phyloP scores from a whole-genome alignment of 441 rosid species.

The Euphorbia schlechtendalii region DNA sequence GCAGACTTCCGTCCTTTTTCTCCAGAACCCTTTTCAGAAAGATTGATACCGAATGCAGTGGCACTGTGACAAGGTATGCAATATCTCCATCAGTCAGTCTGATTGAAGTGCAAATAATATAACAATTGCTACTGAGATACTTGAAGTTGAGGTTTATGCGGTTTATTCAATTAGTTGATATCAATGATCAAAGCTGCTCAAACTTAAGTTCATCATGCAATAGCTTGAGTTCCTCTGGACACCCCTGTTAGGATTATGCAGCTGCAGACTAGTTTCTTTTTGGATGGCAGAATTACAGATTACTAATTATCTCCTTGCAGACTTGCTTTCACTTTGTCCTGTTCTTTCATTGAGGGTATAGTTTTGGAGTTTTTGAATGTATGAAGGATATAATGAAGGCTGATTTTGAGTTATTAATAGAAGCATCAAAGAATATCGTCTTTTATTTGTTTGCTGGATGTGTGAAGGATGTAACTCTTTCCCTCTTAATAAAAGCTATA shows the following conservation, averaged over 20 bases:
- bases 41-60: constrained; percentile 57
- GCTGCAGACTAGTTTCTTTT: background rate
- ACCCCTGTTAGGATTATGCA: background rate
- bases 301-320: background rate
- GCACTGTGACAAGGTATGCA: constrained; percentile 65
- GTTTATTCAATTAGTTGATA: background rate
- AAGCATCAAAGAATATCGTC: background rate
- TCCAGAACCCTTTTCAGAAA: constrained; percentile 65
- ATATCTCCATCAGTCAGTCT: constrained; percentile 7
- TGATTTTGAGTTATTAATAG: background rate
- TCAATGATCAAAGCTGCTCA: background rate
- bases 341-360: background rate
- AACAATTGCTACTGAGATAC: background rate
- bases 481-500: background rate
- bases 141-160: background rate
- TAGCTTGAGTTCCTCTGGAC: too few relatives aligned
- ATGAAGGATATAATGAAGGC: background rate
- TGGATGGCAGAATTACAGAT: background rate
- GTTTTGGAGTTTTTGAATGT: background rate
- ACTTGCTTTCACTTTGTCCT: background rate
- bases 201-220: background rate
- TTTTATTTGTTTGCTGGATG: background rate
- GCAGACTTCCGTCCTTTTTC: constrained; percentile 94
- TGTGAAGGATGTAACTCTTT: background rate
- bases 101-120: background rate